phyloP scores from a whole-genome alignment of 176 grass and related monocot species.

The Oryza coarctata region DNA sequence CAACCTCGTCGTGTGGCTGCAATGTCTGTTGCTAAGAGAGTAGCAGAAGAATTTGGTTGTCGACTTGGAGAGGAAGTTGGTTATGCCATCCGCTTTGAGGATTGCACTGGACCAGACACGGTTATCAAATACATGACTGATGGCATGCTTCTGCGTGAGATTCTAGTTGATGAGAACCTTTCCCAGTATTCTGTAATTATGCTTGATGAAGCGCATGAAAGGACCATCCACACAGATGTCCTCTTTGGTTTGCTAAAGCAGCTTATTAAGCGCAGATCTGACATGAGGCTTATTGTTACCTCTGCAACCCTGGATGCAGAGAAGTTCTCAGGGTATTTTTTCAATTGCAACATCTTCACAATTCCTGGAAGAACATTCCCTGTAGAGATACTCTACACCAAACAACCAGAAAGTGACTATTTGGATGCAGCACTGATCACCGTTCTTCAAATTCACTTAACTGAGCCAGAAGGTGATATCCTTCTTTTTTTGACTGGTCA shows the following conservation, averaged over 20 bases:
- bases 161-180: constrained; percentile 89
- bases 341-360: constrained; percentile 95
- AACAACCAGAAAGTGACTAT: constrained; percentile 91
- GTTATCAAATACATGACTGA: constrained; percentile 99
- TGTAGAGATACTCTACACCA: constrained; percentile 94
- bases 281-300: constrained; percentile 93
- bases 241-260: constrained; percentile 91
- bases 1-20: constrained; percentile 94
- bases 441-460: constrained; percentile 89
- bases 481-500: constrained; percentile 91
- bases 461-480: constrained; percentile 87
- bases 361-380: constrained; percentile 96
- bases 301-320: constrained; percentile 95
- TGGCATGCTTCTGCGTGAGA: constrained; percentile 94
- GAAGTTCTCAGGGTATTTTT: constrained; percentile 98
- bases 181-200: constrained; percentile 92
- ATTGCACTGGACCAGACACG: constrained; percentile 85
- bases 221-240: constrained; percentile 91
- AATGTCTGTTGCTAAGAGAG: constrained; percentile 92
- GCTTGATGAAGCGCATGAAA: constrained; percentile 98
- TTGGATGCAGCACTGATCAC: constrained; percentile 92
- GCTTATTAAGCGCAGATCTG: constrained; percentile 82
- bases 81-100: constrained; percentile 95
- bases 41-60: constrained; percentile 94
- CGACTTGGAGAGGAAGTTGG: constrained; percentile 90